Evolutionary conservation across 371 early-diverging fungal genomes (phyloP).

Genomic region (Rhizopus stolonifer): DNA sequence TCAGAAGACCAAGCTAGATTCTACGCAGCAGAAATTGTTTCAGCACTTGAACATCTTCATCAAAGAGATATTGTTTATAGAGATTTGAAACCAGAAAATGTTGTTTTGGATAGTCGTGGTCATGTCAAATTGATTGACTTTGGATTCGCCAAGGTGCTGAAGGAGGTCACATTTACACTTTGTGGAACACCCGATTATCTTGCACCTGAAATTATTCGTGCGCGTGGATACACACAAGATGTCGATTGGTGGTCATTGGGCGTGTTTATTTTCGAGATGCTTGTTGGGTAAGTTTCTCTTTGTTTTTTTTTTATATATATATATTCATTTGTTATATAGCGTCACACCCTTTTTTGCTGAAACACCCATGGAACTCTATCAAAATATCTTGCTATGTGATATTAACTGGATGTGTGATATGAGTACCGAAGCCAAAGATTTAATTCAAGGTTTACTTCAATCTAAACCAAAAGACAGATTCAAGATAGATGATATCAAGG

Average conservation of each 20-base stretch:
- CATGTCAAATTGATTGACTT: slow-evolving; percentile 98
- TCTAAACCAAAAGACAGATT: slow-evolving; percentile 83
- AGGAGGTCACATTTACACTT: slow-evolving; percentile 70
- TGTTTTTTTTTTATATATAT: neutral
- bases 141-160: slow-evolving; percentile 93
- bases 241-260: slow-evolving; percentile 95
- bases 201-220: slow-evolving; percentile 91
- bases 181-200: slow-evolving; percentile 99
- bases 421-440: slow-evolving; percentile 80
- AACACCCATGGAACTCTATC: slow-evolving; percentile 88
- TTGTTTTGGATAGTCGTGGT: slow-evolving; percentile 85
- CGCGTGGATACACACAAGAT: slow-evolving; percentile 85
- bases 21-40: slow-evolving; percentile 74
- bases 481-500: slow-evolving; percentile 74
- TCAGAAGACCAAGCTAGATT: slow-evolving; percentile 83
- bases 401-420: slow-evolving; percentile 78
- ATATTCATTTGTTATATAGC: slow-evolving; percentile 38
- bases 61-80: slow-evolving; percentile 86
- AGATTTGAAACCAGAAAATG: slow-evolving; percentile 94
- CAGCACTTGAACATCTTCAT: slow-evolving; percentile 90
- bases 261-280: slow-evolving; percentile 90
- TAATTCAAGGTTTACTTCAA: slow-evolving; percentile 80
- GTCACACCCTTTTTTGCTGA: slow-evolving; percentile 93
- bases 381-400: slow-evolving; percentile 82
- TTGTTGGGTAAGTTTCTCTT: slow-evolving; percentile 58